Conservation (phyloP, 2,329 filamentous ascomycete species). For the Mycocentrospora acerina region DNA sequence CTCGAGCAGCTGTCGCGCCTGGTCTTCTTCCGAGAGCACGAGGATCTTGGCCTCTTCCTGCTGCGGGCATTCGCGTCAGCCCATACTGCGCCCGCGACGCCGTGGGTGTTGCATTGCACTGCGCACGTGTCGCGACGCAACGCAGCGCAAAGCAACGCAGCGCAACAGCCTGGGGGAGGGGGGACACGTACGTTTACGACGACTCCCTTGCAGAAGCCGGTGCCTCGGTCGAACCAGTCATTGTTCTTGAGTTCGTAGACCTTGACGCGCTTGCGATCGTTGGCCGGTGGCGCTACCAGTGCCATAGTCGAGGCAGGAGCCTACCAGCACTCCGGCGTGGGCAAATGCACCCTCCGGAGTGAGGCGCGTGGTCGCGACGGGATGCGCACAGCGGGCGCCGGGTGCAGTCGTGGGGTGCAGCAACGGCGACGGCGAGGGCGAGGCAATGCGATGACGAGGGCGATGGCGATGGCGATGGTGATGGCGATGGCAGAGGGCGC, state of each 20-base stretch:
- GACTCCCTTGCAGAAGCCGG: conserved; percentile 86
- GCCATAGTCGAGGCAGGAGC: conserved; percentile 38
- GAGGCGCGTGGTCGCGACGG: conserved; percentile 29
- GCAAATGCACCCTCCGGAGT: conserved; percentile 38
- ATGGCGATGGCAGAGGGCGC: conserved; percentile 19
- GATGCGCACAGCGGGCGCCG: conserved; percentile 17
- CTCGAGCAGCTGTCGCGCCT: conserved; percentile 78
- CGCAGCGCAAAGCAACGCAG: not conserved
- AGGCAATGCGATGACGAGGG: conserved; percentile 15
- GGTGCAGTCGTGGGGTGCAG: conserved; percentile 7
- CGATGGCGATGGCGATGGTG: conserved; percentile 22
- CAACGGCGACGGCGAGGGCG: conserved; percentile 12
- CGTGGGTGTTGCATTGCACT: too few species aligned
- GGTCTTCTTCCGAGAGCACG: conserved; percentile 92
- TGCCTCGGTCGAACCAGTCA: conserved; percentile 98
- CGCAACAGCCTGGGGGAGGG: conserved; percentile 2
- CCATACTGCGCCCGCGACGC: not conserved
- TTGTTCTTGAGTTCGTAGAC: conserved; percentile 98
- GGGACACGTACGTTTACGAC: conserved; percentile 65
- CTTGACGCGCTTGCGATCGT: conserved; percentile 74
- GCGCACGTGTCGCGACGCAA: too few species aligned
- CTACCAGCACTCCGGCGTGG: conserved; percentile 37
- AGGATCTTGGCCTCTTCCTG: conserved; percentile 83
- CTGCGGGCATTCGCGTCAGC: conserved; percentile 53
- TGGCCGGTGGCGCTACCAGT: conserved; percentile 47